Evolutionary conservation across 805 yeast species (phyloP).

Genomic region (Novakomyces olei): DNA sequence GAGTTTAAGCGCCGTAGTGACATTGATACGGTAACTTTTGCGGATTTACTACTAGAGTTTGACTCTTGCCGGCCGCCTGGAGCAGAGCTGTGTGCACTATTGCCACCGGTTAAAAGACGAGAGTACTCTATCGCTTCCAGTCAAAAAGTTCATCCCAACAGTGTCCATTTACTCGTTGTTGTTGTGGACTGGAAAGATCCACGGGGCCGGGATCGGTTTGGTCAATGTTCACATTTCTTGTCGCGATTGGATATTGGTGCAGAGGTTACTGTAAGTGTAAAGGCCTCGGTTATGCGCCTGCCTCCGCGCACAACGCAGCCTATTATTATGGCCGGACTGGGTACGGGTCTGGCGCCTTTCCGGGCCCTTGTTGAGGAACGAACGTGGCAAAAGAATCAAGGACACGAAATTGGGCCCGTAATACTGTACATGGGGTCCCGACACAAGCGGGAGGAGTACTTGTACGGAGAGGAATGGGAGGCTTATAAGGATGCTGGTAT

Average conservation of each 20-base stretch:
- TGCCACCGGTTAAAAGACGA: slow-evolving; percentile 83
- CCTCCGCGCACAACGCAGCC: slow-evolving; percentile 78
- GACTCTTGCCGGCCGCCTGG: slow-evolving; percentile 59
- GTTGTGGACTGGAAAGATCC: slow-evolving; percentile 91
- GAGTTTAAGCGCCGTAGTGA: slow-evolving; percentile 71
- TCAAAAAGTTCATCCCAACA: slow-evolving; percentile 75
- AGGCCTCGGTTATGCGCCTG: slow-evolving; percentile 90
- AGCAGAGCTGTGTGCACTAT: slow-evolving; percentile 43
- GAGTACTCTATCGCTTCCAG: slow-evolving; percentile 96
- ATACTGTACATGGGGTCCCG: slow-evolving; percentile 81
- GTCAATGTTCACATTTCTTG: slow-evolving; percentile 83
- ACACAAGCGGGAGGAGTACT: slow-evolving; percentile 83
- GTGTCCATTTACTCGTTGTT: slow-evolving; percentile 74
- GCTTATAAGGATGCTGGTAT: slow-evolving; percentile 83
- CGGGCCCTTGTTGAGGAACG: slow-evolving; percentile 93
- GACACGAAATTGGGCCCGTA: slow-evolving; percentile 69
- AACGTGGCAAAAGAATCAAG: slow-evolving; percentile 78
- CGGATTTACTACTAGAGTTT: slow-evolving; percentile 61
- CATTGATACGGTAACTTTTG: slow-evolving; percentile 57
- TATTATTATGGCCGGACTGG: slow-evolving; percentile 87
- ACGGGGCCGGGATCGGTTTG: slow-evolving; percentile 65
- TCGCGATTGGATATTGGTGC: slow-evolving; percentile 60
- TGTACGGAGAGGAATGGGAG: slow-evolving; percentile 86
- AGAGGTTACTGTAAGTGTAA: slow-evolving; percentile 79
- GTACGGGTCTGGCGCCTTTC: slow-evolving; percentile 96